These are phyloP conservation scores for Strobilomyces echinocephalus DNA, from an alignment of 768 basidiomycete genomes.

Conservation along the genomic window DNA sequence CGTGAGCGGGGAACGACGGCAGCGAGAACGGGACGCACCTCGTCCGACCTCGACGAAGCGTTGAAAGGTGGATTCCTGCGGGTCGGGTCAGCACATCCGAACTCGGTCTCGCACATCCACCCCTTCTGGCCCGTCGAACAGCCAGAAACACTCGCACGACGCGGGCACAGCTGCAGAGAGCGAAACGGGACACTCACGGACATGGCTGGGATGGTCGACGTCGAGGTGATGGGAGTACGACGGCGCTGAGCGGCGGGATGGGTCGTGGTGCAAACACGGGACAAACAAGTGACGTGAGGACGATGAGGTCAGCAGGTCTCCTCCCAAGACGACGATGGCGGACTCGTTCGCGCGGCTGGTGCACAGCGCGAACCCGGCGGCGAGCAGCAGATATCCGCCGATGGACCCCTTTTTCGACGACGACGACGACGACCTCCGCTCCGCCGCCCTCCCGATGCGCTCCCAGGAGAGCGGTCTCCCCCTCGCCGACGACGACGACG, in stretches of 20 bases:
- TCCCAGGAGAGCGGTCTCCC: constrained; percentile 50
- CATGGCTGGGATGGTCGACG: constrained; percentile 10
- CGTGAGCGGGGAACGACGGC: constrained; percentile 1
- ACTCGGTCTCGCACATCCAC: constrained; percentile 9
- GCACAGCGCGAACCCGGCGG: constrained; percentile 25
- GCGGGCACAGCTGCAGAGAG: neutral
- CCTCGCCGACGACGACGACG: constrained; percentile 53
- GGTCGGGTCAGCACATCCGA: constrained; percentile 17
- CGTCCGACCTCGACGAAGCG: constrained; percentile 99
- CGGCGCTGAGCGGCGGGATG: neutral
- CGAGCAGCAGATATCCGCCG: constrained; percentile 47
- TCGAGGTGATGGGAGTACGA: neutral
- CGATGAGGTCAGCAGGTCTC: no score
- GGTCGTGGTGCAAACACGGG: constrained; percentile 6
- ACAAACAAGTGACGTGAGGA: constrained; percentile 11
- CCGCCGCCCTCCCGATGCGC: constrained; percentile 29
- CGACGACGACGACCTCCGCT: constrained; percentile 52
- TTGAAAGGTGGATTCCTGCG: constrained; percentile 82
- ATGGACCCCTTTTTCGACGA: constrained; percentile 79
- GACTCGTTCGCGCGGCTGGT: constrained; percentile 26
- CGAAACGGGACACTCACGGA: constrained; percentile 14
- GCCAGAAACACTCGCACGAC: neutral
- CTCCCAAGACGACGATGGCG: neutral
- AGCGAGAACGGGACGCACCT: constrained; percentile 38
- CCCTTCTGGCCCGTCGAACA: neutral